Conservation (phyloP, 2,329 filamentous ascomycete species). For the Mollisiaceae sp. region DNA sequence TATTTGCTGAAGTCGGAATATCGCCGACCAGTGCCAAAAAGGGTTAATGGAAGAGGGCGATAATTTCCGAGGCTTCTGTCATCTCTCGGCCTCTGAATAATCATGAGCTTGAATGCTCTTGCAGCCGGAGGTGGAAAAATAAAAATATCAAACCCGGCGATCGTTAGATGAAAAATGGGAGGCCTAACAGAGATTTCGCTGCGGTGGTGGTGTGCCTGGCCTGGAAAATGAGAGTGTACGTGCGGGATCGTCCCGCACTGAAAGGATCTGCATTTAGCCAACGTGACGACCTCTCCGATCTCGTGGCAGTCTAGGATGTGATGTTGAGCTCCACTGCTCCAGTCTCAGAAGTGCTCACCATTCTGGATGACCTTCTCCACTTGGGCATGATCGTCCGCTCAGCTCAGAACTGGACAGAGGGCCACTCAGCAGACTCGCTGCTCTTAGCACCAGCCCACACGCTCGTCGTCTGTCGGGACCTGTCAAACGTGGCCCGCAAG, state of each 20-base stretch:
- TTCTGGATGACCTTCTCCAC: conserved; percentile 10
- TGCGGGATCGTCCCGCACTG: conserved; percentile 5
- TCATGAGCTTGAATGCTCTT: background rate
- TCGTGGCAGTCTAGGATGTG: conserved; percentile 11
- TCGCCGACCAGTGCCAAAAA: conserved; percentile 1
- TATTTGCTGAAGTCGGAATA: background rate
- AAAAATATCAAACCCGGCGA: conserved; percentile 1
- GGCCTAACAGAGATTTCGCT: conserved; percentile 5
- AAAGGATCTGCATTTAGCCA: conserved; percentile 10
- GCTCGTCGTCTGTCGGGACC: background rate
- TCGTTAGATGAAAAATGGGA: conserved; percentile 3
- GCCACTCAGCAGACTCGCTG: conserved; percentile 2
- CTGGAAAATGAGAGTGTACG: background rate
- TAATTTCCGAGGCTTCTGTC: conserved; percentile 3
- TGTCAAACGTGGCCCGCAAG: conserved; percentile 1
- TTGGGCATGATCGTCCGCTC: conserved; percentile 9
- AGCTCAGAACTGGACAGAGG: conserved; percentile 5
- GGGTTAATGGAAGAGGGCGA: background rate
- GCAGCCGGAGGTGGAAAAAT: conserved; percentile 6
- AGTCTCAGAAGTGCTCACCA: conserved; percentile 9
- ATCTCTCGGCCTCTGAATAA: background rate
- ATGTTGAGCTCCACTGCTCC: background rate
- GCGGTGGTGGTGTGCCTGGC: background rate
- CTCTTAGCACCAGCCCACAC: background rate
- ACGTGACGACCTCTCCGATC: conserved; percentile 7